phyloP scores from a whole-genome alignment of 495 filamentous ascomycete genomes.

The Neurospora sublineolata region DNA sequence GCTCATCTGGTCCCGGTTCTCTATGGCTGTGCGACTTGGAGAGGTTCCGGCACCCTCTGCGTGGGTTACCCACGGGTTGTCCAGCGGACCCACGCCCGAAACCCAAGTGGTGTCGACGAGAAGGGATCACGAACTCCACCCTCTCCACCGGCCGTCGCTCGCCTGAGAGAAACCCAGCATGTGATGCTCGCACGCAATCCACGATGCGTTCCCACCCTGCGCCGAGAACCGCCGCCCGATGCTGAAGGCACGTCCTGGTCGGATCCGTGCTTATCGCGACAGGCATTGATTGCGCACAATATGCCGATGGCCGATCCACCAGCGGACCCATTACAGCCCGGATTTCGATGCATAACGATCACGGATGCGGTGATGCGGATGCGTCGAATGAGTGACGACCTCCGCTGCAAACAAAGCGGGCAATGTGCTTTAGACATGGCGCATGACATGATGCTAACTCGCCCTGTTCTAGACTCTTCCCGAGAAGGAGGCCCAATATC shows the following conservation, averaged over 20 bases:
- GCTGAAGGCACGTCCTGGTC: neutral
- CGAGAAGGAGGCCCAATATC: conserved; percentile 38
- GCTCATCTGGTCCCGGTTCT: neutral
- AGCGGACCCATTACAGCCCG: neutral
- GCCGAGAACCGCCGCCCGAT: neutral
- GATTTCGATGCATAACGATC: neutral
- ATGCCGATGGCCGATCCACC: neutral
- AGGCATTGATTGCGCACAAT: neutral
- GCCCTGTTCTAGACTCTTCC: conserved; percentile 57
- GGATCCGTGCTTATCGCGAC: neutral
- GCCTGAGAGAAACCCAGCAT: neutral
- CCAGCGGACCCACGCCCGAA: neutral
- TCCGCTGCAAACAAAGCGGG: neutral
- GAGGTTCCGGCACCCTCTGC: neutral
- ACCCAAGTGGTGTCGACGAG: neutral
- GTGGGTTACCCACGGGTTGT: neutral
- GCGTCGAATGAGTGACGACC: neutral
- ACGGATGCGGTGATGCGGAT: neutral
- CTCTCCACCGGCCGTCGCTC: neutral
- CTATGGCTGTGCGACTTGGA: neutral
- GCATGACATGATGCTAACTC: conserved; percentile 9
- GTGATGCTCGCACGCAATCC: neutral
- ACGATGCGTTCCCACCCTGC: neutral
- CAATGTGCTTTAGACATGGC: conserved; percentile 5
- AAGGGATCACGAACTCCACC: neutral